Base-by-base conservation (phyloP, 1,139 yeast species). In the Suhomyces coccinellae region DNA sequence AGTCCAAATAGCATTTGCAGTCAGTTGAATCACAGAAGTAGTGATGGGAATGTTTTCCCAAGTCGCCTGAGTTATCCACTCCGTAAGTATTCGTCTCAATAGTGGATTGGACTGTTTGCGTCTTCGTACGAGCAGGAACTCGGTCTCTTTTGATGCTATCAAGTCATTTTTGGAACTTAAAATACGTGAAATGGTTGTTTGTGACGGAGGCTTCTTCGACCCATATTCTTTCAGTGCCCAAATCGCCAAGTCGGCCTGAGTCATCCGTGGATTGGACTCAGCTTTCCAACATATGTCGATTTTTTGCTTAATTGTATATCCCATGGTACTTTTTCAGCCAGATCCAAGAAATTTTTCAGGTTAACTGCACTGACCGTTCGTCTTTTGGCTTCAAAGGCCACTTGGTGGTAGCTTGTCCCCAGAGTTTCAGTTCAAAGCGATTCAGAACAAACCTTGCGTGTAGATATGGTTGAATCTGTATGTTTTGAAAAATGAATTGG, bases 1-100 rank as follows among this genome's bases (percentile, higher is more conserved):
- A 38, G 77, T 80, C 87, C 87, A 83, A 26, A 82, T 78, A 6
- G 83, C 76, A 44, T 77, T 73, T 1, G 88, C 87, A 1, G 87
- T 80, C 61, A 79, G 80, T 54, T 80, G 83, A 24, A 83, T 72
- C 20, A 82, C 79, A 0, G 86, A 85, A 0, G 83, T 76, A 0
- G 86, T 80, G 7, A 82, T 76, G 2, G 87, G 87, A 26, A 82
- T 79, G 39, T 75, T 76, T 57, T 81, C 85, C 87, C 88, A 82
- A 1, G 77, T 74, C 20, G 83, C 80, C 57, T 82, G 87, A 0
- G 85, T 77, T 40, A 82, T 79, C 87, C 87, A 83, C 59, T 83
- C 87, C 9, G 83, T 76, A 38, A 83, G 61, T 6, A 82, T 82
- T 40, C 76, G 72, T 40, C 87, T 65, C 14, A 83, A 66, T 13